Conservation (phyloP, 805 yeast genomes). For the Wickerhamomyces chaumierensis region DNA sequence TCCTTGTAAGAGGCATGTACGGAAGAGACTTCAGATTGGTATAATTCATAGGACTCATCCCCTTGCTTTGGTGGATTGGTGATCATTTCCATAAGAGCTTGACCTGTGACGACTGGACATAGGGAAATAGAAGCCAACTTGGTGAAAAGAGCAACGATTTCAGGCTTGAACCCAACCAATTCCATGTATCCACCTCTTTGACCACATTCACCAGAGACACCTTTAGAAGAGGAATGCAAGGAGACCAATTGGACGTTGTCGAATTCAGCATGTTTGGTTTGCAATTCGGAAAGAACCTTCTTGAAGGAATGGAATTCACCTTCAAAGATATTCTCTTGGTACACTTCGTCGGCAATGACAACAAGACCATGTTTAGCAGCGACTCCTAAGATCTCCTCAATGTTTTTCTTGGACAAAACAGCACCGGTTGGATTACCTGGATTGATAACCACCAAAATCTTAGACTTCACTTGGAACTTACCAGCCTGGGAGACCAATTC, state of each 20-base stretch:
- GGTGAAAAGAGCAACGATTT: constrained; percentile 58
- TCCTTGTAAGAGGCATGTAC: constrained; percentile 52
- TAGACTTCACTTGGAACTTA: constrained; percentile 46
- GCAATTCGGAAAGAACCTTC: constrained; percentile 60
- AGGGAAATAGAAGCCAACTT: constrained; percentile 85
- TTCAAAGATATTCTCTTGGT: constrained; percentile 82
- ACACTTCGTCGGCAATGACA: constrained; percentile 94
- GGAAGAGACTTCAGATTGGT: constrained; percentile 45
- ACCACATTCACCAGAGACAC: constrained; percentile 97
- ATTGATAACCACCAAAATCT: constrained; percentile 84
- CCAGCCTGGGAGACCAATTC: constrained; percentile 36
- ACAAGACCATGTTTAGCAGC: constrained; percentile 83
- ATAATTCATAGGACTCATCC: constrained; percentile 61
- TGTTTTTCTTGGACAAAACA: constrained; percentile 51
- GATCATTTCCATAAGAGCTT: constrained; percentile 87
- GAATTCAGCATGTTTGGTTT: constrained; percentile 42
- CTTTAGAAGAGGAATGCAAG: constrained; percentile 94
- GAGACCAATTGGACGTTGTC: constrained; percentile 81
- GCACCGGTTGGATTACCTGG: constrained; percentile 99
- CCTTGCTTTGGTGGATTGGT: constrained; percentile 80
- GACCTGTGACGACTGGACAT: constrained; percentile 94
- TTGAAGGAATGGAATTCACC: constrained; percentile 81
- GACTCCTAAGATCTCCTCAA: constrained; percentile 58
- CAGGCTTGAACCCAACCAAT: constrained; percentile 65
- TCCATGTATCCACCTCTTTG: constrained; percentile 99